These are phyloP conservation scores for Gnomoniopsis sp. DNA, from an alignment of 2,329 filamentous ascomycete genomes.

Conservation along the genomic window DNA sequence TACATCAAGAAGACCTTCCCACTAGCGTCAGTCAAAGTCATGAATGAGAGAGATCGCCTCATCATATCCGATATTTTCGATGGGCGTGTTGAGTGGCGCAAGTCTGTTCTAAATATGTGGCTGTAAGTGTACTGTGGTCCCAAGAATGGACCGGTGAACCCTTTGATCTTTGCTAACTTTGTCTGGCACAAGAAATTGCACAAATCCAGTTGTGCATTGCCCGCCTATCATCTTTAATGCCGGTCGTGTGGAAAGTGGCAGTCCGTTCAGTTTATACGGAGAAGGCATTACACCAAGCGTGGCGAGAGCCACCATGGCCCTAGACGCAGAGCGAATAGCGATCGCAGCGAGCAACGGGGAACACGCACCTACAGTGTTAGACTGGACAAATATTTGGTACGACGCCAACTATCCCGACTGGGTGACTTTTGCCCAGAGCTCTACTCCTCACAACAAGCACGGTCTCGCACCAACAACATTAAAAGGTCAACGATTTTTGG, in stretches of 20 bases:
- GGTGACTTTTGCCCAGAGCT: conserved; percentile 3
- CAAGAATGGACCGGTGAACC: no score
- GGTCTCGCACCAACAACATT: conserved; percentile 2
- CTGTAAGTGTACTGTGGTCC: background rate
- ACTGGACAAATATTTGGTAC: conserved; percentile 12
- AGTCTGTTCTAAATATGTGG: conserved; percentile 6
- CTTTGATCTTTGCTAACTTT: no score
- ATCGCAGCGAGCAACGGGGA: conserved; percentile 1
- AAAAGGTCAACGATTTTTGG: background rate
- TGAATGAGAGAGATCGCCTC: background rate
- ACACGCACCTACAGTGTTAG: conserved; percentile 1
- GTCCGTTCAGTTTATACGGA: background rate
- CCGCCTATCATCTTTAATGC: conserved; percentile 7
- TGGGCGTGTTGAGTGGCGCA: conserved; percentile 1
- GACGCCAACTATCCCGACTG: conserved; percentile 4
- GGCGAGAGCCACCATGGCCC: conserved; percentile 3
- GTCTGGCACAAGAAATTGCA: background rate
- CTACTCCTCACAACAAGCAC: conserved; percentile 5
- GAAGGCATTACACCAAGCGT: conserved; percentile 5
- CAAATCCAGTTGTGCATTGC: conserved; percentile 5
- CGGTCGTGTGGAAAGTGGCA: conserved; percentile 5
- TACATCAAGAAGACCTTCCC: conserved; percentile 9
- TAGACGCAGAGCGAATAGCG: conserved; percentile 4
- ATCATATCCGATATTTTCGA: background rate
- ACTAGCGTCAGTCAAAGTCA: background rate